These are phyloP conservation scores for Eruca vesicaria DNA, from an alignment of 441 rosid species.

Conservation along the genomic window DNA sequence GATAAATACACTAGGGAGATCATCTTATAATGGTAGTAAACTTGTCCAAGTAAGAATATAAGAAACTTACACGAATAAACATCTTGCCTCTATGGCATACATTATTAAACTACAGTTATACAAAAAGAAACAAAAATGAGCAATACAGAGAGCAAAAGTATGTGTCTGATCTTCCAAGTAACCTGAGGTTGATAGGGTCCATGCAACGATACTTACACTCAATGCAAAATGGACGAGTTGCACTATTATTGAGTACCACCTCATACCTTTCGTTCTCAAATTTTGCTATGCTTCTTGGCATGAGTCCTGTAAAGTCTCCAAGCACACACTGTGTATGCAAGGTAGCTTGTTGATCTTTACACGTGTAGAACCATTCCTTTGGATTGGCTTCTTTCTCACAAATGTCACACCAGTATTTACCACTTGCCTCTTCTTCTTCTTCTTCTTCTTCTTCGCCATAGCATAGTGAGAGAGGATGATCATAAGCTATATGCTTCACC, in stretches of 20 bases:
- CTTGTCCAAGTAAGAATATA: not conserved
- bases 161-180: not conserved
- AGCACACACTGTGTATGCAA: not conserved
- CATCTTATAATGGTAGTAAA: not conserved
- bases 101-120: not conserved
- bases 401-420: not conserved
- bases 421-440: not conserved
- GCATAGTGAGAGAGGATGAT: not conserved
- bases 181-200: not conserved
- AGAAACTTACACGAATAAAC: not conserved
- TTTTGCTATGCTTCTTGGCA: not conserved
- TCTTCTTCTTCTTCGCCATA: not conserved
- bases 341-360: not conserved
- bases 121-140: not conserved
- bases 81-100: not conserved
- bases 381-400: not conserved
- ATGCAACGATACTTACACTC: not conserved
- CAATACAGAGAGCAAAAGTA: not conserved
- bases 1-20: not conserved
- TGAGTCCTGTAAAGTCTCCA: not conserved
- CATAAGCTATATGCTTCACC: not conserved
- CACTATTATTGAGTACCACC: not conserved
- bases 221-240: not conserved
- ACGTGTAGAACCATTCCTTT: not conserved
- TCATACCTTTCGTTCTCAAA: fast-evolving